Base-by-base conservation (phyloP, 192 early-diverging fungal species). In the Pilaira anomala region DNA sequence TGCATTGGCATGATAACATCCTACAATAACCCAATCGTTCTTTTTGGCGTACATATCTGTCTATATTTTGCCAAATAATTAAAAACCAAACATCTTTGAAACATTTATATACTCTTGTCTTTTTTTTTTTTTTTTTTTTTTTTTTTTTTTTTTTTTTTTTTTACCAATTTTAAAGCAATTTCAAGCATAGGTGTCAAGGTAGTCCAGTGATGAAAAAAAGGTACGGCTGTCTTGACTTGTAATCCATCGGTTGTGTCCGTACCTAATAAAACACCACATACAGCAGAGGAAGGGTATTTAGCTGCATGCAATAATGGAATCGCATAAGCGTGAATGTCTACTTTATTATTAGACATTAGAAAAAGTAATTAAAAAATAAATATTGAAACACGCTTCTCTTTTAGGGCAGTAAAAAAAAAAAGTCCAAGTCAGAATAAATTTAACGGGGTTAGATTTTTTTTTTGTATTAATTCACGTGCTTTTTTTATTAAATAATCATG, bases 111-210 rank as follows among this genome's bases (percentile, higher is more conserved):
- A 46, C 7, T 48, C n/a, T 1, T 6, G 7, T n/a, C 16, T 8
- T n/a, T 55, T 19, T 44, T 21, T 18, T 21, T 33, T 42, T 21
- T 52, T 39, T 77, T 25, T 1, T 6, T 13, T n/a, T 12, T 8
- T n/a, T 55, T 25, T 1, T 6, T 13, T n/a, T 12, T 8, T n/a
- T 55, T 19, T 44, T 21, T 18, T 21, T 33, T 42, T 21, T 52
- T 39, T 77, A 87, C 89, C 81, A 92, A 91, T 54, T 92, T 87
- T 61, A 95, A 73, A 26, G 93, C 92, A 6, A 90, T 80, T 71
- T 95, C 91, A 11, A 91, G 78, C 85, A 93, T 89, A 49, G 93
- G 90, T 0, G 91, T 81, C 63, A 93, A 76, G 14, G 84, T 83
- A 29, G 80, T 79, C 83, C 89, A 88, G 62, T 87, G 84, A 80